A percentile compares a stretch with the other conserved stretches of the same genome.
Evolutionary conservation across 257 asterid species (phyloP).

Genomic region (Mentha longifolia): DNA sequence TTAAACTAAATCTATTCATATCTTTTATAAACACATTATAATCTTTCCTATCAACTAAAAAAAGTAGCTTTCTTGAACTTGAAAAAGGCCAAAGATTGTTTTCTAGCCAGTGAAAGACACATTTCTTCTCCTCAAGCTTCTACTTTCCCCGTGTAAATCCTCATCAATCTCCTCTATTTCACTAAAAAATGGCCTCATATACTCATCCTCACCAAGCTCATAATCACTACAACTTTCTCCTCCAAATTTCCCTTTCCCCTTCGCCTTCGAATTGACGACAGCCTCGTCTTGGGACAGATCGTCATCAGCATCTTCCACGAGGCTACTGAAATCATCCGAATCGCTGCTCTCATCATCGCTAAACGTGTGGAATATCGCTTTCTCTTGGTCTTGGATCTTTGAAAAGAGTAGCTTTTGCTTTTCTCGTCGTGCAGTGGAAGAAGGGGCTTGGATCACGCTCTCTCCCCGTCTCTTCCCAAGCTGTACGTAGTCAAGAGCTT

Average conservation of each 20-base stretch:
- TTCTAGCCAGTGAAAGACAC: slow-evolving; percentile 49
- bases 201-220: slow-evolving; percentile 42
- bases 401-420: slow-evolving; percentile 64
- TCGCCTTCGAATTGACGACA: slow-evolving; percentile 22
- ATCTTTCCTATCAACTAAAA: too few relatives aligned
- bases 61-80: too few relatives aligned
- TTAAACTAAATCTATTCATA: too few relatives aligned
- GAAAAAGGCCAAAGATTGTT: too few relatives aligned
- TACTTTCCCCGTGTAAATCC: slow-evolving; percentile 25
- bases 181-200: slow-evolving; percentile 34
- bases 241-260: slow-evolving; percentile 60
- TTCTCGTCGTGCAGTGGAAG: slow-evolving; percentile 57
- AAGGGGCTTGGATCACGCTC: slow-evolving; percentile 43
- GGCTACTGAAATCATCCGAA: slow-evolving; percentile 35
- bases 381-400: slow-evolving; percentile 64
- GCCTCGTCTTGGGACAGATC: slow-evolving; percentile 36
- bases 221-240: slow-evolving; percentile 43
- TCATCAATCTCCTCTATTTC: slow-evolving; percentile 45
- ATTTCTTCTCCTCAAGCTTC: slow-evolving; percentile 67
- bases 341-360: slow-evolving; percentile 37
- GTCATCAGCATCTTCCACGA: slow-evolving; percentile 27
- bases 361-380: slow-evolving; percentile 62
- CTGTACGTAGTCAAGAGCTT: slow-evolving; percentile 88
- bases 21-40: too few relatives aligned
- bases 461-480: slow-evolving; percentile 68